These are phyloP conservation scores for Heliosperma pusillum DNA, from an alignment of 148 eudicot species.

Conservation along the genomic window DNA sequence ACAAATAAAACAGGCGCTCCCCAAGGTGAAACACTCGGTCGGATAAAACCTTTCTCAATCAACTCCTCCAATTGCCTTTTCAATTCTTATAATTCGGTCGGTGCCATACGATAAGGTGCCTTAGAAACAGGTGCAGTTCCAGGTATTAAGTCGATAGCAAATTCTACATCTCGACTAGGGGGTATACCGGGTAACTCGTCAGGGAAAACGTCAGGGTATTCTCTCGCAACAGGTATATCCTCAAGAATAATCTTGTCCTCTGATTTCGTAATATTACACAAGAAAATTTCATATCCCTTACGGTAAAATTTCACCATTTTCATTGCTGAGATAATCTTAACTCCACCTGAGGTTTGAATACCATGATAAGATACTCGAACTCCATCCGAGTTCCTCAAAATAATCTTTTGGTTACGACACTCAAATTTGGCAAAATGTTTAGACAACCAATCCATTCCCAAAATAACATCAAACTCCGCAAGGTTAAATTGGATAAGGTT, in stretches of 20 bases:
- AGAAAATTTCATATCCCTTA: too few relatives aligned
- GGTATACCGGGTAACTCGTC: neutral
- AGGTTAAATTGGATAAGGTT: neutral
- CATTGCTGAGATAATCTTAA: too few relatives aligned
- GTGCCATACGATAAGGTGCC: neutral
- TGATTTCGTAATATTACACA: too few relatives aligned
- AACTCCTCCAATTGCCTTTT: neutral
- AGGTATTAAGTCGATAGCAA: neutral
- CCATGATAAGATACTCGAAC: too few relatives aligned
- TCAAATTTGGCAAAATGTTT: too few relatives aligned
- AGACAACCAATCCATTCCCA: neutral
- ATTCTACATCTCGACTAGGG: neutral
- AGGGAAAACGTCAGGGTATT: neutral
- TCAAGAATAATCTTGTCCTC: neutral
- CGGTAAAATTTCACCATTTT: too few relatives aligned
- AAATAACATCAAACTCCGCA: neutral
- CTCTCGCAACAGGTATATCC: neutral
- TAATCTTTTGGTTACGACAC: too few relatives aligned
- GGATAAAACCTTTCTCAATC: neutral
- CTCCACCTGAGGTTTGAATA: too few relatives aligned
- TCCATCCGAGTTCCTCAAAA: neutral
- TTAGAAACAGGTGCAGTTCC: neutral
- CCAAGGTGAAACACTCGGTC: conserved; percentile 4
- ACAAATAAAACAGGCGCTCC: neutral
- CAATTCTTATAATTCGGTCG: neutral